A percentile compares a stretch with the other conserved stretches of the same genome.
phyloP scores from a whole-genome alignment of 192 early-diverging fungal genomes.

The Lunasporangiospora selenospora region DNA sequence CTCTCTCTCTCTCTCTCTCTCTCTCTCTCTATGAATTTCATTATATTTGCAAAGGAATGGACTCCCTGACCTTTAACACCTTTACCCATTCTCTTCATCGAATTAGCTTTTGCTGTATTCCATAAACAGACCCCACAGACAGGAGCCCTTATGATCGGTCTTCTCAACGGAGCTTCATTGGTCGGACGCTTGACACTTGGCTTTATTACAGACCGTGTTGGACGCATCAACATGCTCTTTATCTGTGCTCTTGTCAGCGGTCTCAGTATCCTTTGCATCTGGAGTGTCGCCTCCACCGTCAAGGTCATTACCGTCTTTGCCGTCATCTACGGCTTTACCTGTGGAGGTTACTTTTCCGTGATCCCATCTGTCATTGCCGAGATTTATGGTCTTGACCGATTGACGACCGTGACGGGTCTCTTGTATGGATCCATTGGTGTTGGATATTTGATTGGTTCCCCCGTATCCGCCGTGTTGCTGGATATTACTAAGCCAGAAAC shows the following conservation, averaged over 20 bases:
- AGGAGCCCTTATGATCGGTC: slow-evolving; percentile 45
- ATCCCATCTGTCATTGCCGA: slow-evolving; percentile 45
- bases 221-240: slow-evolving; percentile 49
- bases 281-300: slow-evolving; percentile 31
- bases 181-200: slow-evolving; percentile 39
- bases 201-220: slow-evolving; percentile 46
- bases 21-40: background rate
- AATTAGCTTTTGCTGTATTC: slow-evolving; percentile 41
- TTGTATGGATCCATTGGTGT: slow-evolving; percentile 42
- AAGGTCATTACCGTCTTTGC: slow-evolving; percentile 26
- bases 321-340: slow-evolving; percentile 46
- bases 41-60: background rate
- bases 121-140: slow-evolving; percentile 40
- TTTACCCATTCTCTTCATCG: background rate
- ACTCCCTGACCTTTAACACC: background rate
- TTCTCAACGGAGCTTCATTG: slow-evolving; percentile 47
- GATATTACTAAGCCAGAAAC: slow-evolving; percentile 42
- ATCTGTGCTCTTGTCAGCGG: slow-evolving; percentile 46
- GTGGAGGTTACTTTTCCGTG: slow-evolving; percentile 39
- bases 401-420: slow-evolving; percentile 39
- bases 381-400: slow-evolving; percentile 41
- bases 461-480: slow-evolving; percentile 31
- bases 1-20: background rate
- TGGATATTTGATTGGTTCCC: slow-evolving; percentile 41
- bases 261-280: slow-evolving; percentile 40